Evolutionary conservation across 345 rosid species (phyloP).

Genomic region (Lumnitzera racemosa): DNA sequence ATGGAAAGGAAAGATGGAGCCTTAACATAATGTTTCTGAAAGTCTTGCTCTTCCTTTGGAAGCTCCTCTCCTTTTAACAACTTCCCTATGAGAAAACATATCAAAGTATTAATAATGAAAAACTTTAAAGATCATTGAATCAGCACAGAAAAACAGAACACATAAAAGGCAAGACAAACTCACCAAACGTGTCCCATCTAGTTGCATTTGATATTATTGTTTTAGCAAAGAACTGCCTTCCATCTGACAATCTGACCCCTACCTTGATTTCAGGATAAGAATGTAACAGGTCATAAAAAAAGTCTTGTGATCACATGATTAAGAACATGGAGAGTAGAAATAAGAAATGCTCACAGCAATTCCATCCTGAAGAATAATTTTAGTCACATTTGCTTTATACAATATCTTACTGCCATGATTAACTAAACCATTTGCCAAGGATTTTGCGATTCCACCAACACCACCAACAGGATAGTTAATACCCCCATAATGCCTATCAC

Average conservation of each 20-base stretch:
- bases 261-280: conserved; percentile 36
- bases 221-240: conserved; percentile 64
- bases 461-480: conserved; percentile 96
- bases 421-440: conserved; percentile 73
- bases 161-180: conserved; percentile 15
- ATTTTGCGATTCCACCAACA: conserved; percentile 83
- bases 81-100: conserved; percentile 46
- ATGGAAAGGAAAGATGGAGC: conserved; percentile 98
- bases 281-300: no score
- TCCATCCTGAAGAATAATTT: conserved; percentile 62
- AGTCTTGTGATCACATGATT: no score
- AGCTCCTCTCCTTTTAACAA: conserved; percentile 72
- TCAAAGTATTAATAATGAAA: not conserved
- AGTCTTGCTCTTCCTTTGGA: conserved; percentile 85
- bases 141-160: not conserved
- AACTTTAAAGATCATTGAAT: not conserved
- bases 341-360: conserved; percentile 54
- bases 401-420: conserved; percentile 75
- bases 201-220: conserved; percentile 92
- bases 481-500: conserved; percentile 97
- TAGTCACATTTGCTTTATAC: conserved; percentile 77
- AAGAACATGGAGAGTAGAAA: no score
- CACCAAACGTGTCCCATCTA: conserved; percentile 99
- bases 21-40: conserved; percentile 79
- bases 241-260: conserved; percentile 84